Conservation (phyloP, 1,284 basidiomycete species). For the Ganoderma sinense region DNA sequence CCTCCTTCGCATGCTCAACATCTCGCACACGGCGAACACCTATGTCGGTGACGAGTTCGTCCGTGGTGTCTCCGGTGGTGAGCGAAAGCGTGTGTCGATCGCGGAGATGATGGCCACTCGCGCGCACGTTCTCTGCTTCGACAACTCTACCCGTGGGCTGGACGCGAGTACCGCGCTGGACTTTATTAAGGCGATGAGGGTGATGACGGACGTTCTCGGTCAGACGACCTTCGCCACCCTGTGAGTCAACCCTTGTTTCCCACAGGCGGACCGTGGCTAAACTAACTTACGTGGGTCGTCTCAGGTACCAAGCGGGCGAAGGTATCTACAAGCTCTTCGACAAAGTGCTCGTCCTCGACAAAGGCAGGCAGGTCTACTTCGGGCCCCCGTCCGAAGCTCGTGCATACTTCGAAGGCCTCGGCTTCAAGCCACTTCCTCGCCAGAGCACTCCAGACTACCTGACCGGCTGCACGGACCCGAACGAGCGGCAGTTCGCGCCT, state of each 20-base stretch:
- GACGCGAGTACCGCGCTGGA: slow-evolving; percentile 89
- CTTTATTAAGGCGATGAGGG: slow-evolving; percentile 75
- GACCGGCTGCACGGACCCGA: slow-evolving; percentile 82
- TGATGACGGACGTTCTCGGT: slow-evolving; percentile 80
- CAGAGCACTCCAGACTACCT: slow-evolving; percentile 85
- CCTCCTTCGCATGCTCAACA: slow-evolving; percentile 82
- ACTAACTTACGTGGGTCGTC: background rate
- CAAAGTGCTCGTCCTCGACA: slow-evolving; percentile 75
- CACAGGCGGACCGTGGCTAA: background rate
- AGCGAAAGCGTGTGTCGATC: slow-evolving; percentile 88
- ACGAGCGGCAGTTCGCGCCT: slow-evolving; percentile 85
- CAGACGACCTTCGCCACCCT: slow-evolving; percentile 83
- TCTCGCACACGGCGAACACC: slow-evolving; percentile 78
- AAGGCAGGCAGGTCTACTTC: slow-evolving; percentile 87
- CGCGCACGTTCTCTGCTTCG: slow-evolving; percentile 83
- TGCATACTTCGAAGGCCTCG: slow-evolving; percentile 80
- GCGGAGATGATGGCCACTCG: slow-evolving; percentile 87
- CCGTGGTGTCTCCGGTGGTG: slow-evolving; percentile 88
- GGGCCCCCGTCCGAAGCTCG: slow-evolving; percentile 78
- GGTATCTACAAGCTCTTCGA: slow-evolving; percentile 74
- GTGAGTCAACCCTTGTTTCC: slow-evolving; percentile 46
- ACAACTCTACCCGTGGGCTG: slow-evolving; percentile 86
- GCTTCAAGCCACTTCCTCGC: slow-evolving; percentile 76
- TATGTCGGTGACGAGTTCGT: slow-evolving; percentile 88
- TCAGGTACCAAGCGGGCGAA: slow-evolving; percentile 85